A percentile compares a stretch with the other conserved stretches of the same genome.
Evolutionary conservation across 2,329 filamentous ascomycete genomes (phyloP).

Genomic region (Westerdykella sp.): DNA sequence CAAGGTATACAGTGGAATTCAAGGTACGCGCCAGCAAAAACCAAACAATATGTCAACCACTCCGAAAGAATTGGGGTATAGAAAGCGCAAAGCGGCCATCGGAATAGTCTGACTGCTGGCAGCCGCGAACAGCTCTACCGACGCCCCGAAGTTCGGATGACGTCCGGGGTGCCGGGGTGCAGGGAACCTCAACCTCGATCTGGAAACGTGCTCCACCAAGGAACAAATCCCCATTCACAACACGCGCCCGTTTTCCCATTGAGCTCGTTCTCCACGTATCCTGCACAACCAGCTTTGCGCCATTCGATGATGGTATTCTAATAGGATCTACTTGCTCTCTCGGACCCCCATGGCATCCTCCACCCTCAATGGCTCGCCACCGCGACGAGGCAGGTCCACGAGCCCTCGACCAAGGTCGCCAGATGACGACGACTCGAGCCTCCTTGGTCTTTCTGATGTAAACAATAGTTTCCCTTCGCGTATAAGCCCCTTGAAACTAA

Average conservation of each 20-base stretch:
- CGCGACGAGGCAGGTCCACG: conserved; percentile 22
- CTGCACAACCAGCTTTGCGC: too few species aligned
- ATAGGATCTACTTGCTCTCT: background rate
- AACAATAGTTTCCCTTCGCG: conserved; percentile 1
- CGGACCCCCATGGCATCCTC: conserved; percentile 25
- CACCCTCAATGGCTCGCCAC: conserved; percentile 25
- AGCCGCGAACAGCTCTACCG: too few species aligned
- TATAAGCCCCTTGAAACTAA: conserved; percentile 12
- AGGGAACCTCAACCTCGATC: background rate
- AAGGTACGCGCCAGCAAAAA: background rate
- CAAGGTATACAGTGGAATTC: background rate
- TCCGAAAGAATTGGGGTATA: too few species aligned
- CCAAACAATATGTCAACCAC: too few species aligned
- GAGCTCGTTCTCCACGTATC: too few species aligned
- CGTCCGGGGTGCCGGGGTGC: background rate
- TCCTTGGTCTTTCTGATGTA: conserved; percentile 31
- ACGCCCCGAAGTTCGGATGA: background rate
- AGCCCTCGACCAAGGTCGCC: conserved; percentile 26
- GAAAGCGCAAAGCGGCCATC: too few species aligned
- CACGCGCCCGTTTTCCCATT: too few species aligned
- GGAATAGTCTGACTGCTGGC: too few species aligned
- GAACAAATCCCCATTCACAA: too few species aligned
- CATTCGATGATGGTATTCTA: too few species aligned
- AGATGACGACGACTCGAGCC: conserved; percentile 24
- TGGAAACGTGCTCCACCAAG: background rate